These are phyloP conservation scores for Myxozyma neotropica DNA, from an alignment of 805 yeast genomes.

Conservation along the genomic window DNA sequence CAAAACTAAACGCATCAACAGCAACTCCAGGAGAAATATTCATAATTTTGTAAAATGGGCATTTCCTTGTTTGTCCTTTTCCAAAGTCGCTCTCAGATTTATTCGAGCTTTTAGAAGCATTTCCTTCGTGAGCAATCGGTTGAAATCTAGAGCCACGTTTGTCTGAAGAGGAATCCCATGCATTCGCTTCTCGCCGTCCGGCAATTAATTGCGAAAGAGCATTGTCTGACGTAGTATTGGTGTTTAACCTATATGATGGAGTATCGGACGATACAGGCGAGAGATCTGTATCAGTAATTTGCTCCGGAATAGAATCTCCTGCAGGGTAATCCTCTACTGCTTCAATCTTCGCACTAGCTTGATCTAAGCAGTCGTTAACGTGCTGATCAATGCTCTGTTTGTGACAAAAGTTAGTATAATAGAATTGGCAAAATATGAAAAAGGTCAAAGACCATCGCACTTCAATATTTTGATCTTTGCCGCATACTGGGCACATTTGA, in stretches of 20 bases:
- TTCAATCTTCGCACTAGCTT: neutral
- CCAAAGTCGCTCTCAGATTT: neutral
- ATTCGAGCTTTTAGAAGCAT: neutral
- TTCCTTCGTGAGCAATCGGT: neutral
- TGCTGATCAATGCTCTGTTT: constrained; percentile 10
- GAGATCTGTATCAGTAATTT: neutral
- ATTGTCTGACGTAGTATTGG: neutral
- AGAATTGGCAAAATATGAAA: neutral
- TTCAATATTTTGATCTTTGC: neutral
- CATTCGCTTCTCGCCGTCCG: neutral
- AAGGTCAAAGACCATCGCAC: neutral
- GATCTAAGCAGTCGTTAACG: constrained; percentile 14
- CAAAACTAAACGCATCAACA: constrained; percentile 47
- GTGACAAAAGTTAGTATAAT: neutral
- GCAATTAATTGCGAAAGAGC: constrained; percentile 1
- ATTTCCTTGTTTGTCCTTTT: constrained; percentile 9
- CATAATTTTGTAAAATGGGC: constrained; percentile 43
- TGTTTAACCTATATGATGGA: neutral
- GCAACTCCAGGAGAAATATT: constrained; percentile 40
- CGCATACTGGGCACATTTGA: constrained; percentile 12
- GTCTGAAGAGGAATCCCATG: neutral
- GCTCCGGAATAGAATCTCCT: neutral
- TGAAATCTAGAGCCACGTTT: neutral
- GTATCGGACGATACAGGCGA: neutral
- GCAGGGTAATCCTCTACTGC: neutral